Conservation (phyloP, 495 filamentous ascomycete genomes). For the Hypoxylon intermedium region DNA sequence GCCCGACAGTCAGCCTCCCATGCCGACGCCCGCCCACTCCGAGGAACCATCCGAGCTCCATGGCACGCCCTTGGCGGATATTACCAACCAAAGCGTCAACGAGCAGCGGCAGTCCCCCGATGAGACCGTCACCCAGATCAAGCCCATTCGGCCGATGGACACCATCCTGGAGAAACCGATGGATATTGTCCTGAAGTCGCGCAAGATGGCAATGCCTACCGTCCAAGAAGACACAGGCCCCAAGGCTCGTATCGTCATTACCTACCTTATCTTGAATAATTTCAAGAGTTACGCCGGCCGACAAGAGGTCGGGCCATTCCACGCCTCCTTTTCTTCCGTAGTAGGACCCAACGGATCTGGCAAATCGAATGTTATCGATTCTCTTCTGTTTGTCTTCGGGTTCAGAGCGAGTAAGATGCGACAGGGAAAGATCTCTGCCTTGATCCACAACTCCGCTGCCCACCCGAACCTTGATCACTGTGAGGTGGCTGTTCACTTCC, state of each 20-base stretch:
- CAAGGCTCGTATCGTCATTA: constrained; percentile 87
- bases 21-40: constrained; percentile 55
- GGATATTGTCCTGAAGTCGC: constrained; percentile 92
- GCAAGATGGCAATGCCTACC: constrained; percentile 67
- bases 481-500: constrained; percentile 95
- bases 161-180: constrained; percentile 85
- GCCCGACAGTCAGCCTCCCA: constrained; percentile 59
- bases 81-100: constrained; percentile 75
- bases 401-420: constrained; percentile 99
- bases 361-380: constrained; percentile 99
- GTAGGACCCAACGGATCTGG: constrained; percentile 98
- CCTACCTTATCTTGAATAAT: constrained; percentile 85
- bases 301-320: constrained; percentile 96
- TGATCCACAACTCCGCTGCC: constrained; percentile 94
- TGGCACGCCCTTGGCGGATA: constrained; percentile 75
- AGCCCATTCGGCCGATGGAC: constrained; percentile 74
- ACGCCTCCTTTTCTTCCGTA: constrained; percentile 97
- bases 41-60: constrained; percentile 55
- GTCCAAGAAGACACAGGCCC: constrained; percentile 73
- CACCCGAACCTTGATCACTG: constrained; percentile 85
- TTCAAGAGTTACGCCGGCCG: constrained; percentile 98
- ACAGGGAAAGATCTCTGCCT: constrained; percentile 95
- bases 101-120: constrained; percentile 42
- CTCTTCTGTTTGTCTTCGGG: constrained; percentile 95
- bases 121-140: constrained; percentile 55